Evolutionary conservation across 169 alveolate genomes (phyloP).

Genomic region (Perkinsus chesapeaki): DNA sequence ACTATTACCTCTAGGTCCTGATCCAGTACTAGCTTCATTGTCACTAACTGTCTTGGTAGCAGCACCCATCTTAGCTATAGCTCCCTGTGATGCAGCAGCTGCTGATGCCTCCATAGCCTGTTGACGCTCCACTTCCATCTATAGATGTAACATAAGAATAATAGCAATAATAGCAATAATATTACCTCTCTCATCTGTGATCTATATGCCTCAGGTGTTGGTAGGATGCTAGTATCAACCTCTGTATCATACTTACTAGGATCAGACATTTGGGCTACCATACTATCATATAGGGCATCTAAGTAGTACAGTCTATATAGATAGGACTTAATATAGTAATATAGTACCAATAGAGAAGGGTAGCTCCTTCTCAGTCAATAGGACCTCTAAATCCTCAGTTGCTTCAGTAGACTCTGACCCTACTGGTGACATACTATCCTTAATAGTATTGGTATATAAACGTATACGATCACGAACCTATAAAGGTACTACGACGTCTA

Average conservation of each 20-base stretch:
- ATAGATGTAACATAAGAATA: background rate
- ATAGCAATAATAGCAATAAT: constrained; percentile 1
- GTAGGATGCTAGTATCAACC: background rate
- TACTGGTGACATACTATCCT: background rate
- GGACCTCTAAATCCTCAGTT: background rate
- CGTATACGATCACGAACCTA: background rate
- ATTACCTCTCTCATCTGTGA: background rate
- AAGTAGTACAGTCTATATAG: background rate
- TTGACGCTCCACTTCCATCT: constrained; percentile 3
- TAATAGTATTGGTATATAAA: background rate
- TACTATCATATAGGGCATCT: background rate
- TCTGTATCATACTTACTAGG: background rate
- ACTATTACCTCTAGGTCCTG: background rate
- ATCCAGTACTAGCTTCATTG: background rate
- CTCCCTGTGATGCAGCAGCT: background rate
- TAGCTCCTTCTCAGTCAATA: background rate
- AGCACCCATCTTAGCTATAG: background rate
- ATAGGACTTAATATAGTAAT: background rate
- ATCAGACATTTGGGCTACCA: background rate
- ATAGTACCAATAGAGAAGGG: background rate
- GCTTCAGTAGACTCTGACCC: background rate
- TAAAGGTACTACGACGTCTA: background rate
- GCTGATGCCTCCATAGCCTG: constrained; percentile 1
- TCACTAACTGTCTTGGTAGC: background rate
- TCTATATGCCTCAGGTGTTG: constrained; percentile 12